Evolutionary conservation across 2,329 filamentous ascomycete genomes (phyloP).

Genomic region (Ophiocordyceps camponoti-leonardi): DNA sequence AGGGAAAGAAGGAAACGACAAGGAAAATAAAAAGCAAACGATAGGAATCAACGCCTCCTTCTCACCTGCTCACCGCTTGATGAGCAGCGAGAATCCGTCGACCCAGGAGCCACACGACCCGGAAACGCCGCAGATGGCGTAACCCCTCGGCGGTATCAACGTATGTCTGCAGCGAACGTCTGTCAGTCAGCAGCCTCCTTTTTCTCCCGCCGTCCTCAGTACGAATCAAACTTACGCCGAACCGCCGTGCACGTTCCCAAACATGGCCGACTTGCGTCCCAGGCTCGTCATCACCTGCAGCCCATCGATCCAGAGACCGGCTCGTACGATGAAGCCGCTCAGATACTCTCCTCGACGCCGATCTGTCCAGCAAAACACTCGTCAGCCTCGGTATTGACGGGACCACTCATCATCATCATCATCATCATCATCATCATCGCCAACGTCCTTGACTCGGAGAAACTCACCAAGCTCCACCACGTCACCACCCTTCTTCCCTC

Average conservation of each 20-base stretch:
- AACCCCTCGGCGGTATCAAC: constrained; percentile 76
- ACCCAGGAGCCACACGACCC: constrained; percentile 70
- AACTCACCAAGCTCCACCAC: constrained; percentile 65
- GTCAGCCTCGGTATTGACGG: background rate
- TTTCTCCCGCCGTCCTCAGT: background rate
- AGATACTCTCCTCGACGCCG: constrained; percentile 72
- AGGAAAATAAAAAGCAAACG: background rate
- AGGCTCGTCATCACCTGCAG: constrained; percentile 79
- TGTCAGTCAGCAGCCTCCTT: background rate
- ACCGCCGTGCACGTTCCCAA: constrained; percentile 65
- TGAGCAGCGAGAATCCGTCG: constrained; percentile 72
- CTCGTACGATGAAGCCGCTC: constrained; percentile 68
- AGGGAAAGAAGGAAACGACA: background rate
- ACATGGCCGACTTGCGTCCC: constrained; percentile 72
- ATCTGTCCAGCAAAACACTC: constrained; percentile 34
- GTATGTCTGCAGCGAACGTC: constrained; percentile 43
- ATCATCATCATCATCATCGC: no score
- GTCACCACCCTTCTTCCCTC: constrained; percentile 51
- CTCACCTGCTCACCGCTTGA: constrained; percentile 13
- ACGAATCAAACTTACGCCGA: constrained; percentile 45
- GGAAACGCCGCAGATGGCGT: constrained; percentile 72
- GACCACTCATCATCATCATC: background rate
- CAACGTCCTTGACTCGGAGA: no score
- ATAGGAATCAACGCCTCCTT: no score
- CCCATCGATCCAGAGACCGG: constrained; percentile 71